phyloP scores from a whole-genome alignment of 2,329 filamentous ascomycete genomes.

The Aphanoascus verrucosus region DNA sequence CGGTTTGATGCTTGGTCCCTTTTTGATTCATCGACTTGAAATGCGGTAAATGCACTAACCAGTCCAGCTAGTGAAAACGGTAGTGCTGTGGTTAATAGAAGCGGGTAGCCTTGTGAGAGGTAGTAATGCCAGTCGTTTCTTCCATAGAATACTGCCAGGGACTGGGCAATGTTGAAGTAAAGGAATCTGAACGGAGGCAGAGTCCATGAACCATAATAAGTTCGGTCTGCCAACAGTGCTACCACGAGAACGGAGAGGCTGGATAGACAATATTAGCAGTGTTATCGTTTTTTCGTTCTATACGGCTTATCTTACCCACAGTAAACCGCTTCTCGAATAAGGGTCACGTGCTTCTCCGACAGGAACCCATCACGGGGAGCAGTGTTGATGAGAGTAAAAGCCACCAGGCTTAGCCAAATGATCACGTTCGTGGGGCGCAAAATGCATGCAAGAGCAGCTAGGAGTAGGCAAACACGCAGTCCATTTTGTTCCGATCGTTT shows the following conservation, averaged over 20 bases:
- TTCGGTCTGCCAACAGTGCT: constrained; percentile 58
- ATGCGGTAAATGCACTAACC: constrained; percentile 40
- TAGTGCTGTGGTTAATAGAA: constrained; percentile 71
- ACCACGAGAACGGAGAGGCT: constrained; percentile 45
- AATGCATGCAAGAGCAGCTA: constrained; percentile 73
- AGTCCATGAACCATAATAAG: constrained; percentile 77
- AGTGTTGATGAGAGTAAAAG: constrained; percentile 40
- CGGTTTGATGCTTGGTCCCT: constrained; percentile 29
- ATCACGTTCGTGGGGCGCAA: constrained; percentile 81
- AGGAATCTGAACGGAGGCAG: constrained; percentile 81
- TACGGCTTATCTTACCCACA: constrained; percentile 39
- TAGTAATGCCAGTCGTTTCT: constrained; percentile 89
- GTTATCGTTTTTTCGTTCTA: neutral
- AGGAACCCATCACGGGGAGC: neutral
- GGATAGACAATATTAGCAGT: neutral
- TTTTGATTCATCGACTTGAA: constrained; percentile 17
- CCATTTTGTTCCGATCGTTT: constrained; percentile 25
- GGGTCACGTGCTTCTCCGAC: constrained; percentile 28
- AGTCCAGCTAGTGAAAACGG: constrained; percentile 63
- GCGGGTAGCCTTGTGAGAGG: constrained; percentile 73
- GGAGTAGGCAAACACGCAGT: constrained; percentile 53
- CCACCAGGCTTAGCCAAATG: constrained; percentile 64
- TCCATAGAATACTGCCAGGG: constrained; percentile 86
- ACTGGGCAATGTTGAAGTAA: constrained; percentile 80
- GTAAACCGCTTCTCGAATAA: constrained; percentile 53